Conservation (phyloP, 1,284 basidiomycete genomes). For the Gomphus bonarii region DNA sequence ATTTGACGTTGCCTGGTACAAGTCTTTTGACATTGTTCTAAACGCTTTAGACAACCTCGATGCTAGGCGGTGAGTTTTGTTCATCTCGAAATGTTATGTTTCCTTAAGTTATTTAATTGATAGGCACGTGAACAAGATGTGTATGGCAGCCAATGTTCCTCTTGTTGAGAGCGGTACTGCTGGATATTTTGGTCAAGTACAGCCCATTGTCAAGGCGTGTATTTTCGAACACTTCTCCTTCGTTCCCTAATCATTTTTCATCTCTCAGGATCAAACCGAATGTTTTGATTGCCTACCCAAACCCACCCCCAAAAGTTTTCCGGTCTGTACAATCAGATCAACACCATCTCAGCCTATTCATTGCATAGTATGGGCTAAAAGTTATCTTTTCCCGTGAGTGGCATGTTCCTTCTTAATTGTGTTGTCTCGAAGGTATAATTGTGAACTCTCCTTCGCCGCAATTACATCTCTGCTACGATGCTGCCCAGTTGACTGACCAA, state of each 20-base stretch:
- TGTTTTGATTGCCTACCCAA: slow-evolving; percentile 92
- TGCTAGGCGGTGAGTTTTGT: slow-evolving; percentile 21
- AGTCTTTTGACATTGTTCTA: slow-evolving; percentile 83
- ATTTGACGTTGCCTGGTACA: slow-evolving; percentile 88
- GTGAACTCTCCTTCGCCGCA: not conserved
- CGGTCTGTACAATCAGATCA: slow-evolving; percentile 96
- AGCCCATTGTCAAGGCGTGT: slow-evolving; percentile 60
- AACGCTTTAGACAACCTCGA: slow-evolving; percentile 96
- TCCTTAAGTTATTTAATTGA: slow-evolving; percentile 45
- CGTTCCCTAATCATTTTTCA: not conserved
- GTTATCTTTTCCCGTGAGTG: slow-evolving; percentile 89
- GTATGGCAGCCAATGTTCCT: slow-evolving; percentile 83
- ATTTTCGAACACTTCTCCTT: slow-evolving; percentile 1
- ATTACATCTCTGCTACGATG: not conserved
- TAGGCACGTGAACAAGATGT: slow-evolving; percentile 94
- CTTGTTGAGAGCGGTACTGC: slow-evolving; percentile 96
- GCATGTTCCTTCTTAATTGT: not conserved
- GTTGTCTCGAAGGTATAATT: not conserved
- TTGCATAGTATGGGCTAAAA: slow-evolving; percentile 99
- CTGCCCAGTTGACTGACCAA: not conserved
- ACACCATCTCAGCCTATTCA: slow-evolving; percentile 97
- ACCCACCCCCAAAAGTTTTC: slow-evolving; percentile 87
- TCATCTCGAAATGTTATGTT: not conserved
- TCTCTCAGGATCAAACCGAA: slow-evolving; percentile 63
- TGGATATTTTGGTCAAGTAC: slow-evolving; percentile 86